These are phyloP conservation scores for Yueomyces sp. DNA, from an alignment of 805 yeast genomes.

Conservation along the genomic window DNA sequence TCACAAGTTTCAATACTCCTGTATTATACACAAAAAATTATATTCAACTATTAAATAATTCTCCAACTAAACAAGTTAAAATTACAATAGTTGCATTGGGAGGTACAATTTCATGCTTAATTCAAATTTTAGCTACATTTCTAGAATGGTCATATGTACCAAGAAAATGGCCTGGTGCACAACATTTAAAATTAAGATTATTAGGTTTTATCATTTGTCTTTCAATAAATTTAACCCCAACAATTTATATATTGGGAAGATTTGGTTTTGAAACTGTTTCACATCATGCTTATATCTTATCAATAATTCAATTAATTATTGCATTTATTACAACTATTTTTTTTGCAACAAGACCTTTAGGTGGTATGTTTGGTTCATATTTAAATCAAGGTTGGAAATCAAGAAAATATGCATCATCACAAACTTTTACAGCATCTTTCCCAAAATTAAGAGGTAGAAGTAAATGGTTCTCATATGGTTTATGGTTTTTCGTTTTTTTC, in stretches of 20 bases:
- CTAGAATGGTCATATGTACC: conserved; percentile 57
- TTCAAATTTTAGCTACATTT: conserved; percentile 42
- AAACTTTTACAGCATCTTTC: conserved; percentile 47
- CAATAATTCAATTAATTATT: conserved; percentile 42
- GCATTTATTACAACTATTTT: conserved; percentile 42
- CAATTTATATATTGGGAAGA: conserved; percentile 34
- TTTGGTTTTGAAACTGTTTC: conserved; percentile 21
- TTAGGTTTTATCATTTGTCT: conserved; percentile 30
- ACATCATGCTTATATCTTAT: conserved; percentile 26
- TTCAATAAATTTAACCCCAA: conserved; percentile 35
- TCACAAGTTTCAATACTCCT: conserved; percentile 54
- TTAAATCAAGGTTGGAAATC: conserved; percentile 19
- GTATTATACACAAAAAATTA: conserved; percentile 51
- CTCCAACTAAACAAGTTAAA: conserved; percentile 44
- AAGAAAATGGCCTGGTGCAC: conserved; percentile 59
- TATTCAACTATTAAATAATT: conserved; percentile 37
- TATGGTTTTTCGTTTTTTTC: conserved; percentile 55
- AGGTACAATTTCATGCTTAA: conserved; percentile 46
- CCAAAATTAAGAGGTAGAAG: conserved; percentile 40
- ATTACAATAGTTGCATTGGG: conserved; percentile 52
- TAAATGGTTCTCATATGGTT: conserved; percentile 46
- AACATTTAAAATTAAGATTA: conserved; percentile 38
- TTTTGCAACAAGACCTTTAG: conserved; percentile 50
- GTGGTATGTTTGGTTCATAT: conserved; percentile 36
- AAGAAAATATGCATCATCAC: conserved; percentile 38